These are phyloP conservation scores for Limonium bicolor DNA, from an alignment of 148 eudicot genomes.

Conservation along the genomic window DNA sequence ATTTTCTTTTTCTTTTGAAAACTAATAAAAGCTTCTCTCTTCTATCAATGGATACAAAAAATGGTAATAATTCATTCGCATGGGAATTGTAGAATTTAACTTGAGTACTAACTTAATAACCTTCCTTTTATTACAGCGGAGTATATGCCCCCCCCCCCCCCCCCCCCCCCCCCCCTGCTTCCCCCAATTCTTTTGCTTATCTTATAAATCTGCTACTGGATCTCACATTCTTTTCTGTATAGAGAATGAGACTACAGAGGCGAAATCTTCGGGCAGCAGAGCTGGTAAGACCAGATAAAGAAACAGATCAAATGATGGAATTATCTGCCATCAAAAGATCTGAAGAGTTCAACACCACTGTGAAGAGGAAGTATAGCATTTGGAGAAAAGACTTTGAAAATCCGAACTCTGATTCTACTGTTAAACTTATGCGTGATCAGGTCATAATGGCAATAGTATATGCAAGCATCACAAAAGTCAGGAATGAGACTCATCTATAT, in stretches of 20 bases:
- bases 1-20: too few species aligned
- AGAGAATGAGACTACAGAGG: conserved; percentile 62
- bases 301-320: conserved; percentile 51
- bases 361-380: conserved; percentile 69
- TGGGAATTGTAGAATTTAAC: too few species aligned
- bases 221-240: conserved; percentile 5
- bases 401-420: conserved; percentile 82
- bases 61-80: too few species aligned
- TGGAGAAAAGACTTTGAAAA: conserved; percentile 91
- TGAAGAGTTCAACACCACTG: conserved; percentile 56
- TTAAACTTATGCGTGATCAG: conserved; percentile 95
- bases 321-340: conserved; percentile 76
- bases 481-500: conserved; percentile 52
- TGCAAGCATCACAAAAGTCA: conserved; percentile 81
- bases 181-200: neutral
- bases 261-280: conserved; percentile 61
- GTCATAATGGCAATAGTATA: conserved; percentile 95
- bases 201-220: neutral
- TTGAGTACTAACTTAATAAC: too few species aligned
- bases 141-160: too few species aligned
- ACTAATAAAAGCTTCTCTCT: too few species aligned
- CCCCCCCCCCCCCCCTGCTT: too few species aligned
- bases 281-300: conserved; percentile 52
- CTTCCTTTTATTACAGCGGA: too few species aligned
- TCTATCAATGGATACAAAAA: too few species aligned